Base-by-base conservation (phyloP, 2,329 filamentous ascomycete species). In the Botrytis medusae region DNA sequence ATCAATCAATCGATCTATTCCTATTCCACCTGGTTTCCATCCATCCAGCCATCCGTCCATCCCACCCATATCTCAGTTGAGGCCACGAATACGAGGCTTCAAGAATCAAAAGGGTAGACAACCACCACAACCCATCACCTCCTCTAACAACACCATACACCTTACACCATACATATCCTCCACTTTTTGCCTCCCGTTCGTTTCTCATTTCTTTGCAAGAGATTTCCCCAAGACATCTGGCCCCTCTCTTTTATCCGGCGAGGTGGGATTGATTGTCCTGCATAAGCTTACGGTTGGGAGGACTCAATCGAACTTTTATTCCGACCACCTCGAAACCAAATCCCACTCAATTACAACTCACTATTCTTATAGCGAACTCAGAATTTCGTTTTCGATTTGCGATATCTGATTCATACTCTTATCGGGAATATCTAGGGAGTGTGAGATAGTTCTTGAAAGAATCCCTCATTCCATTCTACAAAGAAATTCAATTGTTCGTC, bases 71-170 rank as follows among this genome's bases (percentile, higher is more conserved):
- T 29, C 8, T 57, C 59, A 40, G 42, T 65, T 54, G 42, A 44
- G 25, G 69, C 69, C 69, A 65, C 59, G 34, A 42, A 40, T 64
- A 44, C 44, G 22, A 71, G 69, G 69, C 60, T 65, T 54, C 22
- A 3, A 54, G n/a, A 32, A 48, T 9, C 32, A 34, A 37, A 22
- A 37, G 20, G 6, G 14, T 29, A 20, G 14, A 29, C 51, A 29
- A 29, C n/a, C n/a, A 57, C 6, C 51, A 9, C 12, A 57, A 32
- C n/a, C 51, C 51, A 57, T 57, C n/a, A 29, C 51, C 51, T 18
- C 42, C 42, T 18, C 51, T n/a, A 29, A 18, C 51, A 29, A 29
- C 10, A 29, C 51, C 51, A 29, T 57, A 57, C 48, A 16, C 12
- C 25, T 6, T 54, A n/a, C 6, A 8, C 29, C 40, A 18, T 34